Evolutionary conservation across 306 rosid species (phyloP).

Genomic region (Prunus davidiana): DNA sequence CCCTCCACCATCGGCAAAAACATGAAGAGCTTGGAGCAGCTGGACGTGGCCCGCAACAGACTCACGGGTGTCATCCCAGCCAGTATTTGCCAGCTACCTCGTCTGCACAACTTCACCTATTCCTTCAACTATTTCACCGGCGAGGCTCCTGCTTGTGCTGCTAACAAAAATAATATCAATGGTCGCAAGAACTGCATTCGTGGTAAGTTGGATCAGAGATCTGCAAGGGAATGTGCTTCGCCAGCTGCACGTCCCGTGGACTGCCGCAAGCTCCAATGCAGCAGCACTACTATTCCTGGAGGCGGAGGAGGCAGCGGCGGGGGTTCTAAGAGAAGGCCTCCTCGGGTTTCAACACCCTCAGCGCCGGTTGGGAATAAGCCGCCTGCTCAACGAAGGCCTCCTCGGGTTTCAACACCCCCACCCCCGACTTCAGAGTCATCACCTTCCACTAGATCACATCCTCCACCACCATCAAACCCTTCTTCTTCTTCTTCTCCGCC

Average conservation of each 20-base stretch:
- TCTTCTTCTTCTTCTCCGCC: not conserved
- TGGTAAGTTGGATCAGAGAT: slow-evolving; percentile 20
- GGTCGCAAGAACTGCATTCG: slow-evolving; percentile 22
- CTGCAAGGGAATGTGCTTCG: slow-evolving; percentile 25
- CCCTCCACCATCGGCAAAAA: slow-evolving; percentile 2
- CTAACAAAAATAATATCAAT: not conserved
- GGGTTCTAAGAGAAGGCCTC: not conserved
- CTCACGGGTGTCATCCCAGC: slow-evolving; percentile 20
- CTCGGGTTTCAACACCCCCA: slow-evolving; percentile 7
- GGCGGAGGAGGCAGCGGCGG: not conserved
- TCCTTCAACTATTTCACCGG: slow-evolving; percentile 32
- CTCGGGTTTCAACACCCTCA: not conserved
- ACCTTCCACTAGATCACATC: slow-evolving; percentile 21
- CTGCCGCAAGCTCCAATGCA: slow-evolving; percentile 18
- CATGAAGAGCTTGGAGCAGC: slow-evolving; percentile 26
- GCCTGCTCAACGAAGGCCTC: not conserved
- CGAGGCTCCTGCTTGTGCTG: slow-evolving; percentile 18
- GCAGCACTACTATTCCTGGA: not conserved
- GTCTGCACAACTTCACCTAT: slow-evolving; percentile 19
- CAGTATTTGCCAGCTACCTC: slow-evolving; percentile 18
- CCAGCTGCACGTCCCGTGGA: slow-evolving; percentile 18
- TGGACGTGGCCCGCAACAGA: slow-evolving; percentile 20
- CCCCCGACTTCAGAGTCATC: slow-evolving; percentile 31
- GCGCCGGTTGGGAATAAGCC: too few relatives aligned
- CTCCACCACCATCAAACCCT: slow-evolving; percentile 15